A percentile compares a stretch with the other conserved stretches of the same genome.
These are phyloP conservation scores for Miamiensis avidus DNA, from an alignment of 169 alveolate genomes.

Conservation along the genomic window DNA sequence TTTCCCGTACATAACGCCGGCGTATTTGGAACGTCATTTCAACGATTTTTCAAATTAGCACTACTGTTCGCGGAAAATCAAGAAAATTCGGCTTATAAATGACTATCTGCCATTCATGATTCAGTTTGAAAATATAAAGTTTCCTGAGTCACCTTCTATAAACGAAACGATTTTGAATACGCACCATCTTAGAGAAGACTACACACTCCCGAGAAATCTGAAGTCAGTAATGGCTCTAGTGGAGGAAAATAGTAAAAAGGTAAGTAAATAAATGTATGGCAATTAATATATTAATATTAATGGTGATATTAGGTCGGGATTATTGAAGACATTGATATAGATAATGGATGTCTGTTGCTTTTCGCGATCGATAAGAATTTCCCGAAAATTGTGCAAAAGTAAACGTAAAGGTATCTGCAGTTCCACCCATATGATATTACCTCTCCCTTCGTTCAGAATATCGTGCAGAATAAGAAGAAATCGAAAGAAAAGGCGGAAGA, in stretches of 20 bases:
- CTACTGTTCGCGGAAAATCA: not conserved
- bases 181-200: not conserved
- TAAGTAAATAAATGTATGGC: not conserved
- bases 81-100: constrained; percentile 12
- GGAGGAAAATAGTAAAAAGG: not conserved
- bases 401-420: not conserved
- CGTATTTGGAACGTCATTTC: not conserved
- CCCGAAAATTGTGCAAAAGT: not conserved
- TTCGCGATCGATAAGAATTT: constrained; percentile 22
- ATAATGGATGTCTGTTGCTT: constrained; percentile 6
- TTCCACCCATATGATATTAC: constrained; percentile 13
- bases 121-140: not conserved
- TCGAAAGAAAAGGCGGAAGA: not conserved
- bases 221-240: not conserved
- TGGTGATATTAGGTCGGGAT: not conserved
- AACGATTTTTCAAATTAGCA: constrained; percentile 8
- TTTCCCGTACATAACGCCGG: constrained; percentile 1
- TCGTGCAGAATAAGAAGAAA: not conserved
- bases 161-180: not conserved
- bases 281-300: not conserved
- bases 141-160: not conserved
- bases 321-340: constrained; percentile 12
- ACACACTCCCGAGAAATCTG: not conserved
- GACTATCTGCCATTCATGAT: constrained; percentile 13
- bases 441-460: not conserved